phyloP scores from a whole-genome alignment of 1,284 basidiomycete species.

The Ganoderma resinaceum region DNA sequence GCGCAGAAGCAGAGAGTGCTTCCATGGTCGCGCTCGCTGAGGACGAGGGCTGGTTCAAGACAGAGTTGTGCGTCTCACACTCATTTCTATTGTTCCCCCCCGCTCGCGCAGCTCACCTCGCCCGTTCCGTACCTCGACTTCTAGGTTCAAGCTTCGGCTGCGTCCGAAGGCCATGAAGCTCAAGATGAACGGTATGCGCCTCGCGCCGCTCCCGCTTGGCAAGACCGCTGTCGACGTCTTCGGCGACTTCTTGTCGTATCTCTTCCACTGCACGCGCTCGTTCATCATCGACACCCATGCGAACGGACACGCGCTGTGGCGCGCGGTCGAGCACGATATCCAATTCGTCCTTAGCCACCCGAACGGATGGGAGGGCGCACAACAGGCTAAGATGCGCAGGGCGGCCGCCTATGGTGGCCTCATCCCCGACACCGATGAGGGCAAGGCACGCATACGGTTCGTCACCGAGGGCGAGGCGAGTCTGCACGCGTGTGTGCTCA shows the following conservation, averaged over 20 bases:
- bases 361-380: constrained; percentile 84
- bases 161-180: constrained; percentile 77
- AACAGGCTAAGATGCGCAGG: constrained; percentile 78
- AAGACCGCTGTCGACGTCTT: constrained; percentile 77
- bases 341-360: constrained; percentile 80
- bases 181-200: constrained; percentile 81
- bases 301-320: constrained; percentile 69
- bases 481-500: constrained; percentile 78
- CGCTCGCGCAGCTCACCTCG: constrained; percentile 7
- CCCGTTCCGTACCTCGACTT: constrained; percentile 8
- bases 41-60: constrained; percentile 76
- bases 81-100: constrained; percentile 10
- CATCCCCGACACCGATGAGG: constrained; percentile 74
- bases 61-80: constrained; percentile 63
- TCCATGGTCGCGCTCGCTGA: constrained; percentile 68
- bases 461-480: constrained; percentile 85
- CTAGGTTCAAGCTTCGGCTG: constrained; percentile 79
- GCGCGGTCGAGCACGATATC: constrained; percentile 65
- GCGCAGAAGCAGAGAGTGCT: constrained; percentile 74
- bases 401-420: constrained; percentile 71
- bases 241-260: constrained; percentile 77
- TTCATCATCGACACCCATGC: constrained; percentile 82
- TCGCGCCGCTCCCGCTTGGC: constrained; percentile 66
- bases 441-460: constrained; percentile 73
- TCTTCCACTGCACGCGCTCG: constrained; percentile 72